Evolutionary conservation across 768 basidiomycete species (phyloP).

Genomic region (Auriscalpium orientale): DNA sequence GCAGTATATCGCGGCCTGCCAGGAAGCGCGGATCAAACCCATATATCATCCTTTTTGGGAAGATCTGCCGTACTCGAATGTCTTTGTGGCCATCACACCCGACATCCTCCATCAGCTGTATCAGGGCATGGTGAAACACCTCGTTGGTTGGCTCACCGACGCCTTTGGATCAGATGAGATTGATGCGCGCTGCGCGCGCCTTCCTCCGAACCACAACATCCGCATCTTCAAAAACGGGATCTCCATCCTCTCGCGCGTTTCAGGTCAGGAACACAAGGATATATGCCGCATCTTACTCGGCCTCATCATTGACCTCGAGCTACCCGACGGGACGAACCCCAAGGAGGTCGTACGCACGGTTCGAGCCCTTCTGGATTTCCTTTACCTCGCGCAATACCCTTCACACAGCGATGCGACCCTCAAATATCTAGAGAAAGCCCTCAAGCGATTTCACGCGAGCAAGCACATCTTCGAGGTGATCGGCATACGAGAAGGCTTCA

Average conservation of each 20-base stretch:
- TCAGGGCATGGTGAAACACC: neutral
- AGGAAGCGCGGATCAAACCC: neutral
- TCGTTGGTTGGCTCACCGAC: neutral
- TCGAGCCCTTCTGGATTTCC: conserved; percentile 28
- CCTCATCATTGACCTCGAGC: conserved; percentile 20
- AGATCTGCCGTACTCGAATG: conserved; percentile 4
- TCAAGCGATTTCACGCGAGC: conserved; percentile 29
- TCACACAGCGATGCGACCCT: conserved; percentile 26
- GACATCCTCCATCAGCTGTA: conserved; percentile 9
- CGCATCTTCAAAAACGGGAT: too few relatives aligned
- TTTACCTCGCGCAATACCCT: conserved; percentile 30
- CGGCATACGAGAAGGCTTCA: conserved; percentile 28
- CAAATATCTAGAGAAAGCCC: conserved; percentile 16
- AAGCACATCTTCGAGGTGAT: conserved; percentile 29
- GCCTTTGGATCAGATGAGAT: conserved; percentile 7
- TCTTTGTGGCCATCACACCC: conserved; percentile 6
- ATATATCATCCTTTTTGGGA: too few relatives aligned
- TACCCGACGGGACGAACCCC: conserved; percentile 6
- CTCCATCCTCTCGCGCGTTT: too few relatives aligned
- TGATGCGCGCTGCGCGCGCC: too few relatives aligned
- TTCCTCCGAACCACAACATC: too few relatives aligned
- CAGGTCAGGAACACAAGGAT: too few relatives aligned
- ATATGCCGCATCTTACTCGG: too few relatives aligned
- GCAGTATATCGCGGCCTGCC: neutral
- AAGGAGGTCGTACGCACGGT: conserved; percentile 20